Base-by-base conservation (phyloP, 495 filamentous ascomycete species). In the Neurospora sp. region DNA sequence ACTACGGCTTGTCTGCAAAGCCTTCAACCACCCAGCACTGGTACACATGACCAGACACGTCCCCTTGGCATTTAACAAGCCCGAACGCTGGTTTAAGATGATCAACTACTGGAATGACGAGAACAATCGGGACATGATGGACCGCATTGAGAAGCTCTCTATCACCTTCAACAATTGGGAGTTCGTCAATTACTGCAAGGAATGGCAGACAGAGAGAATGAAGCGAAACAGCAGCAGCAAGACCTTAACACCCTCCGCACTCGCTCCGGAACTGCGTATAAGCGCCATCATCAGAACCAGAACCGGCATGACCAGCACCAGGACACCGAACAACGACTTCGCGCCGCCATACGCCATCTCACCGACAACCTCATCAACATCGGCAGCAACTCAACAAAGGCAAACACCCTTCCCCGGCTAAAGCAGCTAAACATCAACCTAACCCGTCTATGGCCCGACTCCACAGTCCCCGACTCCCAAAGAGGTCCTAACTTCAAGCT, bases 381-480 rank as follows among this genome's bases (percentile, higher is more conserved):
- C n/a, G n/a, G n/a, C 35, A 41, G 14, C 40, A 16, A 41, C 14
- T 5, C 40, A n/a, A n/a, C n/a, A n/a, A n/a, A n/a, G n/a, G n/a
- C n/a, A n/a, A n/a, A n/a, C n/a, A n/a, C n/a, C 39, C 39, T 40
- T 0, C 11, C 39, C 39, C 41, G 41, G 14, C 5, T 42, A 18
- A 42, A 7, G 3, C 41, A 42, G 16, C 14, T 18, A 18, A 2
- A 42, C 40, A 0, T 42, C 4, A 5, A 42, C 40, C 0, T 42
- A 14, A 42, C 14, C 4, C 11, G 39, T 40, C 40, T 16, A 16
- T 16, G 4, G 40, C 40, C 14, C 40, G 1, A 18, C 0, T 1
- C 0, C 0, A 40, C 12, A 14, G 4, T 12, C 12, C 39, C 0
- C 3, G 0, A 42, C 0, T 6, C 40, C 4, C 0, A 11, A 42